phyloP scores from a whole-genome alignment of 371 early-diverging fungal species.

The Mortierella sp. region DNA sequence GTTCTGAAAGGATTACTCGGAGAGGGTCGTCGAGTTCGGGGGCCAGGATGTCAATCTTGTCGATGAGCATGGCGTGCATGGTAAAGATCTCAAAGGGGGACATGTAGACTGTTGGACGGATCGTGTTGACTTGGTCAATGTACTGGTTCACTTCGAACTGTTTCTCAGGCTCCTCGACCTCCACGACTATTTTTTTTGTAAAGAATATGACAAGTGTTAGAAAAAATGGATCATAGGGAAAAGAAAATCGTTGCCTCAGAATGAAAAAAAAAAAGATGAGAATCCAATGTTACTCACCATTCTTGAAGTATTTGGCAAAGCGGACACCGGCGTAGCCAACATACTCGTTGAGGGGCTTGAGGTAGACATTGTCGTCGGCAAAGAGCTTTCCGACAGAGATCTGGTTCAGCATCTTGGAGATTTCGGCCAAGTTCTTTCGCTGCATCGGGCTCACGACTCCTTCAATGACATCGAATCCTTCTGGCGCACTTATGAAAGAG shows the following conservation, averaged over 20 bases:
- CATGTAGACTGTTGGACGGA: slow-evolving; percentile 92
- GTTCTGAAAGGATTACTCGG: slow-evolving; percentile 82
- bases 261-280: neutral
- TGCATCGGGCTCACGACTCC: slow-evolving; percentile 86
- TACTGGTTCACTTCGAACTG: slow-evolving; percentile 94
- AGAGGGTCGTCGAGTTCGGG: slow-evolving; percentile 82
- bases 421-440: slow-evolving; percentile 96
- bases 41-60: slow-evolving; percentile 78
- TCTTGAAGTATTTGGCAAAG: slow-evolving; percentile 84
- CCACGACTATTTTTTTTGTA: slow-evolving; percentile 71
- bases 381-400: slow-evolving; percentile 88
- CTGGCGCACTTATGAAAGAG: slow-evolving; percentile 83
- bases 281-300: slow-evolving; percentile 61
- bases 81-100: slow-evolving; percentile 92
- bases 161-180: slow-evolving; percentile 88
- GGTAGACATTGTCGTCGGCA: slow-evolving; percentile 77
- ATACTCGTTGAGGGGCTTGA: slow-evolving; percentile 87
- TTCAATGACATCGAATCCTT: slow-evolving; percentile 96
- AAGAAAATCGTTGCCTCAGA: neutral
- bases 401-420: slow-evolving; percentile 94
- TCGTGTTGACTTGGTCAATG: slow-evolving; percentile 85
- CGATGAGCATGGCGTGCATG: slow-evolving; percentile 84
- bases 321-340: slow-evolving; percentile 80
- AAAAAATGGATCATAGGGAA: neutral
- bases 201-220: neutral